phyloP scores from a whole-genome alignment of 116 monocot genomes.

The Papilionanthe hybrid region DNA sequence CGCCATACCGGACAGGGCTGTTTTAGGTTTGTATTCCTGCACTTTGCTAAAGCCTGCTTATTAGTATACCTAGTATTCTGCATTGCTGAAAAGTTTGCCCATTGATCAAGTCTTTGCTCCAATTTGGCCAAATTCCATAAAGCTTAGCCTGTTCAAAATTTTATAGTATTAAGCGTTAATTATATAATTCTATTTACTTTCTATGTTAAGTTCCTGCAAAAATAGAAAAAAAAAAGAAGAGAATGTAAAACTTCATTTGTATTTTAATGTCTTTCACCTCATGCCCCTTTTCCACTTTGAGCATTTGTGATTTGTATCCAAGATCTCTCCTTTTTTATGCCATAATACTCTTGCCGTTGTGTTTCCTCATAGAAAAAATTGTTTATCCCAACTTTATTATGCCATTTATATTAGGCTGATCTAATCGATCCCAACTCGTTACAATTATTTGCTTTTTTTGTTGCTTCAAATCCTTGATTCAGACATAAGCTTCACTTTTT shows the following conservation, averaged over 20 bases:
- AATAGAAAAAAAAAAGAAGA: background rate
- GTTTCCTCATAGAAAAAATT: background rate
- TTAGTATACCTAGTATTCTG: background rate
- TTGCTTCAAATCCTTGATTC: background rate
- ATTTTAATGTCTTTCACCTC: background rate
- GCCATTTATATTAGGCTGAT: background rate
- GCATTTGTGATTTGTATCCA: background rate
- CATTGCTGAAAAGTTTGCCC: background rate
- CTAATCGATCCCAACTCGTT: background rate
- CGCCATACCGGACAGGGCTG: background rate
- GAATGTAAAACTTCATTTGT: background rate
- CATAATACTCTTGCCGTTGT: no score
- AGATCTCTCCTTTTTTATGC: background rate
- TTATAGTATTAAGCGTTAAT: background rate
- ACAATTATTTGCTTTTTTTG: background rate
- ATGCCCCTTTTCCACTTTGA: background rate
- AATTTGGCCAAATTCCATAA: background rate
- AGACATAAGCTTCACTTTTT: background rate
- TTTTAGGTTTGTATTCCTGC: background rate
- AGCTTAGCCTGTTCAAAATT: background rate
- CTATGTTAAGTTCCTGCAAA: background rate
- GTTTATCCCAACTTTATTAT: background rate
- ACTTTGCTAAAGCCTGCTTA: background rate
- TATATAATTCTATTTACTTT: background rate
- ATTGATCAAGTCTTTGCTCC: background rate